Conservation (phyloP, 805 yeast species). For the Ogataea minuta region DNA sequence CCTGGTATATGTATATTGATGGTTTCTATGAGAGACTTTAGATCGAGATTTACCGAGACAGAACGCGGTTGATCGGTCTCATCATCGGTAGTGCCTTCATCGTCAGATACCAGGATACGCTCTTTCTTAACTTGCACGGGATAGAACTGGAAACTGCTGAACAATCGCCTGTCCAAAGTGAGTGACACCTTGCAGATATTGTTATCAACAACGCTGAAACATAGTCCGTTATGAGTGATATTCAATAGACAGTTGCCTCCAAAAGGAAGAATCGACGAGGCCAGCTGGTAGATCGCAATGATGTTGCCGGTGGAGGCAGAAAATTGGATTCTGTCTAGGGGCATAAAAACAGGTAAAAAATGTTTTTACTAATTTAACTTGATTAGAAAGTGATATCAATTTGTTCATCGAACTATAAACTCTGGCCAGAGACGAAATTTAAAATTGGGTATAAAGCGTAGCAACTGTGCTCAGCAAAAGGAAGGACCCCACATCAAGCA, state of each 20-base stretch:
- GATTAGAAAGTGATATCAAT: neutral
- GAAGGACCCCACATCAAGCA: neutral
- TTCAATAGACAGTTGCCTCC: conserved; percentile 30
- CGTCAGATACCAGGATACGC: conserved; percentile 5
- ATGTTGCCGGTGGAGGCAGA: conserved; percentile 30
- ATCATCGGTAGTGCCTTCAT: conserved; percentile 11
- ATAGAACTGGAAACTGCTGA: conserved; percentile 33
- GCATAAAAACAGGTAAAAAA: conserved; percentile 5
- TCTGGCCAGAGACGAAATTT: conserved; percentile 12
- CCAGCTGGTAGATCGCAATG: conserved; percentile 25
- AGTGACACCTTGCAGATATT: conserved; percentile 41
- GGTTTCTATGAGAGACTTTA: conserved; percentile 49
- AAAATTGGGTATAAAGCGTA: conserved; percentile 1
- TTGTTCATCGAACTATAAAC: conserved; percentile 5
- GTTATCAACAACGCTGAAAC: conserved; percentile 47
- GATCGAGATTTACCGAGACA: conserved; percentile 41
- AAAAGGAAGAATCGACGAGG: conserved; percentile 30
- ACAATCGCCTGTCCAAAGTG: conserved; percentile 37
- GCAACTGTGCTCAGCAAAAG: neutral
- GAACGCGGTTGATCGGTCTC: conserved; percentile 3
- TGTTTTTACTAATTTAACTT: neutral
- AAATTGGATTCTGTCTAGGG: conserved; percentile 21
- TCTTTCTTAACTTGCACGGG: conserved; percentile 15
- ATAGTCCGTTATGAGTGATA: conserved; percentile 50
- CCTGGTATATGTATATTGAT: conserved; percentile 40